Evolutionary conservation across 208 protist genomes (phyloP).

Genomic region (Leishmania amazonensis): DNA sequence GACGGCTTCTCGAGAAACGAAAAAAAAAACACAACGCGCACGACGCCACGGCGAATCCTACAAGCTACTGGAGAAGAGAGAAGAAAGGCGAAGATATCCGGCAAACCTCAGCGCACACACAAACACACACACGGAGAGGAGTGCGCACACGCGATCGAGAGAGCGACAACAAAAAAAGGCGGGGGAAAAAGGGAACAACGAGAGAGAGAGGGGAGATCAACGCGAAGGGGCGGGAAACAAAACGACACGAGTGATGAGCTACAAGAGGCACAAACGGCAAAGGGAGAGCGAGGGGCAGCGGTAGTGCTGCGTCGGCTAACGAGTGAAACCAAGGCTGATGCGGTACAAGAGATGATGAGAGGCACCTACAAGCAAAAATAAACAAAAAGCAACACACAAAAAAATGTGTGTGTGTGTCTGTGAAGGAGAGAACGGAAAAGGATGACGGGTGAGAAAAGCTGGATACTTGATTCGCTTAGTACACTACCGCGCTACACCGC

Average conservation of each 20-base stretch:
- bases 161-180: too few relatives aligned
- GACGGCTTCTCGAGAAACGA: not conserved
- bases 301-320: not conserved
- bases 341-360: not conserved
- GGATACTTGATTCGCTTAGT: not conserved
- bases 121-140: too few relatives aligned
- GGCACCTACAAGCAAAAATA: not conserved
- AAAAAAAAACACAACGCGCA: not conserved
- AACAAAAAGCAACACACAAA: not conserved
- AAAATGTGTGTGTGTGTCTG: not conserved
- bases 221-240: not conserved
- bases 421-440: not conserved
- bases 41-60: not conserved
- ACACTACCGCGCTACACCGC: not conserved
- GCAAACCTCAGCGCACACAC: not conserved
- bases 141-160: too few relatives aligned
- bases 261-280: not conserved
- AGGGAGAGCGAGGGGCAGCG: not conserved
- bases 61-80: not conserved
- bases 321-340: not conserved
- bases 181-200: not conserved
- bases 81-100: not conserved
- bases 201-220: not conserved
- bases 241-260: not conserved
- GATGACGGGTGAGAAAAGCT: not conserved